Evolutionary conservation across 306 rosid genomes (phyloP).

Genomic region (Prinsepia uniflora): DNA sequence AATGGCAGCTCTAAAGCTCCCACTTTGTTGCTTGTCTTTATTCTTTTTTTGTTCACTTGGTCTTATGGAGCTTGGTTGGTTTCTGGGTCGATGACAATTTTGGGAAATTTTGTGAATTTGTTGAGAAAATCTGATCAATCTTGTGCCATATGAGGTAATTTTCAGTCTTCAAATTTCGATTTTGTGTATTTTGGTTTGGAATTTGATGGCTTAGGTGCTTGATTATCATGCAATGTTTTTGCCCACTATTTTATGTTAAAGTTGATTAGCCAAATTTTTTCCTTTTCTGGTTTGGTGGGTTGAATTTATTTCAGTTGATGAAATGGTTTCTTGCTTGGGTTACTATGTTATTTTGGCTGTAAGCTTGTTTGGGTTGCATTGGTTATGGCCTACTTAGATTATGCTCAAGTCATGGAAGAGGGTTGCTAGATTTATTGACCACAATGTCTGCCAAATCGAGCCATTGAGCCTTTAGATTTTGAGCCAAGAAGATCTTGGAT

Average conservation of each 20-base stretch:
- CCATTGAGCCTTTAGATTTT: not conserved
- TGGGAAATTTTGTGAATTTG: constrained; percentile 11
- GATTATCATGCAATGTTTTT: not conserved
- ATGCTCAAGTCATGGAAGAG: too few species aligned
- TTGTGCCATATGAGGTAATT: constrained; percentile 24
- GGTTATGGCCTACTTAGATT: too few species aligned
- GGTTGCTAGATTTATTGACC: not conserved
- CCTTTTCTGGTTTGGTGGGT: too few species aligned
- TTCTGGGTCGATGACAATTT: constrained; percentile 9
- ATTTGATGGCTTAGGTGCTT: not conserved
- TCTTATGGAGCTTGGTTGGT: constrained; percentile 12
- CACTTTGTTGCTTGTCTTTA: constrained; percentile 14
- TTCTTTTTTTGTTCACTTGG: constrained; percentile 1
- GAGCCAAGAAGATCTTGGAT: not conserved
- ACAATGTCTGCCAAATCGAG: not conserved
- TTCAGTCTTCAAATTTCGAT: not conserved
- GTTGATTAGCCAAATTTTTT: too few species aligned
- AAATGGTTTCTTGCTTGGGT: too few species aligned
- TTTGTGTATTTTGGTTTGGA: not conserved
- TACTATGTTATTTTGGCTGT: too few species aligned
- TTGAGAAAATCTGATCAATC: constrained; percentile 11
- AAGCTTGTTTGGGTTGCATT: too few species aligned
- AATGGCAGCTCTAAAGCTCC: constrained; percentile 23
- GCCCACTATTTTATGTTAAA: too few species aligned
- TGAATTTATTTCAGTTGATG: too few species aligned